phyloP scores from a whole-genome alignment of 2,329 filamentous ascomycete genomes.

The Ceratocystis albifundus region DNA sequence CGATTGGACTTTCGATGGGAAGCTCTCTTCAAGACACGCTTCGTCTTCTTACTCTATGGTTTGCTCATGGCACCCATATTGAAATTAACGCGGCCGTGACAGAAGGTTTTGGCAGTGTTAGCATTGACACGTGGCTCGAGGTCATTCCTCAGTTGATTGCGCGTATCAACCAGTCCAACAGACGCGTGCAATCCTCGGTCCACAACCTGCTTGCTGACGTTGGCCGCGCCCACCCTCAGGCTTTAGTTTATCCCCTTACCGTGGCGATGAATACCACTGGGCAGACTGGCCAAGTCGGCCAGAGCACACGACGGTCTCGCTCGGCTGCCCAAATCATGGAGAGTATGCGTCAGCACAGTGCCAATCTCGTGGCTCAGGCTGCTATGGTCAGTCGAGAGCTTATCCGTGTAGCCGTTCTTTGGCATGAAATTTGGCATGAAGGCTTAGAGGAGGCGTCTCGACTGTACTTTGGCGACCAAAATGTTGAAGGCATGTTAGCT shows the following conservation, averaged over 20 bases:
- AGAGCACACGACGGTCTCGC: slow-evolving; percentile 69
- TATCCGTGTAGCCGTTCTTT: slow-evolving; percentile 89
- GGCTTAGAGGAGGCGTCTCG: slow-evolving; percentile 92
- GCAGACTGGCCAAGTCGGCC: slow-evolving; percentile 28
- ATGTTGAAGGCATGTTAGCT: slow-evolving; percentile 94
- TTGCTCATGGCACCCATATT: slow-evolving; percentile 75
- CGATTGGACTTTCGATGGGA: slow-evolving; percentile 78
- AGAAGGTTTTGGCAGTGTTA: slow-evolving; percentile 83
- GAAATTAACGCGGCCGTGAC: slow-evolving; percentile 84
- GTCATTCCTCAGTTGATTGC: slow-evolving; percentile 97
- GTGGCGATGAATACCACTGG: slow-evolving; percentile 85
- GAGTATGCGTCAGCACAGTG: slow-evolving; percentile 90
- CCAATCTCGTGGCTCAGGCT: slow-evolving; percentile 84
- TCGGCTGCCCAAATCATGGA: slow-evolving; percentile 94
- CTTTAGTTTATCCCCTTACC: slow-evolving; percentile 89
- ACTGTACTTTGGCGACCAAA: slow-evolving; percentile 93
- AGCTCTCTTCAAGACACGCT: slow-evolving; percentile 95
- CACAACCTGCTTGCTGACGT: slow-evolving; percentile 88
- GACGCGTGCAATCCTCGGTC: slow-evolving; percentile 75
- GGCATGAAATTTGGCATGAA: slow-evolving; percentile 99
- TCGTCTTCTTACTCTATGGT: slow-evolving; percentile 87
- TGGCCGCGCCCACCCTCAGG: slow-evolving; percentile 87
- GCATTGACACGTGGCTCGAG: slow-evolving; percentile 95
- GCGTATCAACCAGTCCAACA: slow-evolving; percentile 90
- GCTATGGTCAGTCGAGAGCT: slow-evolving; percentile 92